Evolutionary conservation across 2,329 filamentous ascomycete genomes (phyloP).

Genomic region (Aureobasidium sp.): DNA sequence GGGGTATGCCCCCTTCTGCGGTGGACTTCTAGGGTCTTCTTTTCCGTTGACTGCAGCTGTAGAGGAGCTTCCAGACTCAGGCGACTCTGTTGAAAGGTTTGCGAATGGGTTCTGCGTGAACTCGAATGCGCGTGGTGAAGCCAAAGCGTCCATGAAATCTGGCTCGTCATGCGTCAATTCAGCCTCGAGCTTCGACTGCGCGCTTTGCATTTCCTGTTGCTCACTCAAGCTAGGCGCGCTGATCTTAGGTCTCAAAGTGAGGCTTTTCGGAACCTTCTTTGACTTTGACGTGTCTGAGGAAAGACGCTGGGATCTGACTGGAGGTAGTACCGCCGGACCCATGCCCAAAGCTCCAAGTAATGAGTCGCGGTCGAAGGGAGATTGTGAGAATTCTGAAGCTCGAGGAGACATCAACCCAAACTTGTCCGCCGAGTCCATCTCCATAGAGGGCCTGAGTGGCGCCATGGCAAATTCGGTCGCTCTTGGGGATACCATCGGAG

Average conservation of each 20-base stretch:
- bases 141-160: conserved; percentile 46
- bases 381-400: conserved; percentile 35
- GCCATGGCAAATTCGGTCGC: conserved; percentile 33
- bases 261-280: neutral
- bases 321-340: conserved; percentile 23
- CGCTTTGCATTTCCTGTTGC: conserved; percentile 27
- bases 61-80: conserved; percentile 40
- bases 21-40: conserved; percentile 66
- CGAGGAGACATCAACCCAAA: conserved; percentile 36
- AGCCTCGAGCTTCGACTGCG: conserved; percentile 29
- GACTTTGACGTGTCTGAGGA: conserved; percentile 7
- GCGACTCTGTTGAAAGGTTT: conserved; percentile 26
- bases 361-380: conserved; percentile 30
- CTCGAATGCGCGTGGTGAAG: conserved; percentile 65
- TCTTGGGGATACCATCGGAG: conserved; percentile 32
- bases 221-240: conserved; percentile 30
- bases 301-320: conserved; percentile 5
- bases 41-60: conserved; percentile 47
- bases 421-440: conserved; percentile 29
- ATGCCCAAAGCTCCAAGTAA: conserved; percentile 31
- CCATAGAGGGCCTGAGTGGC: conserved; percentile 27
- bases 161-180: conserved; percentile 20
- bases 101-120: conserved; percentile 65
- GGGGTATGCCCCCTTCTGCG: conserved; percentile 64
- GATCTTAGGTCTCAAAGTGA: conserved; percentile 26